A percentile compares a stretch with the other conserved stretches of the same genome.
phyloP scores from a whole-genome alignment of 2,329 filamentous ascomycete genomes.

The Orbilia javanica region DNA sequence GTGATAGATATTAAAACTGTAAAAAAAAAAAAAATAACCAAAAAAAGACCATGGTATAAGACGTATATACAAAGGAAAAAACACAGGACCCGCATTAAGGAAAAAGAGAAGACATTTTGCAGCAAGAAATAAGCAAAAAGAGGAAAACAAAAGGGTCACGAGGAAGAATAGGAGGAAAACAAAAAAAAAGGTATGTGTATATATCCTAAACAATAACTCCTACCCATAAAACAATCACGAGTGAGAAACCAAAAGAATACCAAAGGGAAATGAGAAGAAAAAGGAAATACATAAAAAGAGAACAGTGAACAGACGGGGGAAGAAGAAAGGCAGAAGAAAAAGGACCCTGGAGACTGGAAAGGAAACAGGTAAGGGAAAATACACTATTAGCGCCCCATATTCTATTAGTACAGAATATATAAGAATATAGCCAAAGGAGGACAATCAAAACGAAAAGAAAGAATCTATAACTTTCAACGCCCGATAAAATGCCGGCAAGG shows the following conservation, averaged over 20 bases:
- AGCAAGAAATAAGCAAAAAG: slow-evolving; percentile 12
- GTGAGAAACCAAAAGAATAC: too few relatives aligned
- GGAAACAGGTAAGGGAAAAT: slow-evolving; percentile 8
- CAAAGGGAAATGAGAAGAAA: background rate
- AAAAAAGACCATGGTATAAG: too few relatives aligned
- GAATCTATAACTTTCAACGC: slow-evolving; percentile 50
- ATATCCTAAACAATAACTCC: slow-evolving; percentile 32
- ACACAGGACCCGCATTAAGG: too few relatives aligned
- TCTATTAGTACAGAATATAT: slow-evolving; percentile 54
- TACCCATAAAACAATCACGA: slow-evolving; percentile 5
- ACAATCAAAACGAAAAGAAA: slow-evolving; percentile 27
- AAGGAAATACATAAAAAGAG: slow-evolving; percentile 9
- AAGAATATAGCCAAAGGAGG: slow-evolving; percentile 34
- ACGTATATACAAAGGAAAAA: too few relatives aligned
- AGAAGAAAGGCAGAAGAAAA: too few relatives aligned
- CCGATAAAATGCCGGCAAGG: slow-evolving; percentile 30
- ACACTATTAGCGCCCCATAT: slow-evolving; percentile 55
- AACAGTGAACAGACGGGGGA: too few relatives aligned
- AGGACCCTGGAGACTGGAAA: slow-evolving; percentile 20
- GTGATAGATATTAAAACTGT: background rate
- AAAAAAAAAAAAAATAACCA: background rate
- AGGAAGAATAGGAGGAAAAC: background rate
- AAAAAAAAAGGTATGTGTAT: slow-evolving; percentile 13
- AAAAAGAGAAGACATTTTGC: background rate
- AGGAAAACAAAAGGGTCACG: background rate